phyloP scores from a whole-genome alignment of 805 yeast genomes.

The Wickerhamiella kurtzmanii region DNA sequence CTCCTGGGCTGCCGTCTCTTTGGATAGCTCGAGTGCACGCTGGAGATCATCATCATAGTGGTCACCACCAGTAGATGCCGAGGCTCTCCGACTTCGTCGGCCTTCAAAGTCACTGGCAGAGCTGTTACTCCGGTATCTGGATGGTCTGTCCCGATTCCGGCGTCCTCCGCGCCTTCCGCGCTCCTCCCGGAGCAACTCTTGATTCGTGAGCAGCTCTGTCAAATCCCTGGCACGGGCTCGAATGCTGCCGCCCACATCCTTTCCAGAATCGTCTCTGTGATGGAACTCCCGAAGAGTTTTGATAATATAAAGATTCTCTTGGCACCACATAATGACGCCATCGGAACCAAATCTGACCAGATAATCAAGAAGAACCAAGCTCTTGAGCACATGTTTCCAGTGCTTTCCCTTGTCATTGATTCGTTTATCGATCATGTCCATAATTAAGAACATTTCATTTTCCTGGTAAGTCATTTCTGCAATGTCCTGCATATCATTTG shows the following conservation, averaged over 20 bases:
- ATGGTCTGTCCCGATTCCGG: slow-evolving; percentile 9
- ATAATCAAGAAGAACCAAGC: slow-evolving; percentile 78
- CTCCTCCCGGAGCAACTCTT: slow-evolving; percentile 63
- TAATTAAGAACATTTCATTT: slow-evolving; percentile 69
- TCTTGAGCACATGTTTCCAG: slow-evolving; percentile 93
- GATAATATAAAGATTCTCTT: slow-evolving; percentile 73
- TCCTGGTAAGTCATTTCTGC: slow-evolving; percentile 57
- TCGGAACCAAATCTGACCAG: slow-evolving; percentile 76
- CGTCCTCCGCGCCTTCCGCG: slow-evolving; percentile 29
- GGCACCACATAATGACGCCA: slow-evolving; percentile 82
- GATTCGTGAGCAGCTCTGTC: slow-evolving; percentile 65
- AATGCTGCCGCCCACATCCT: slow-evolving; percentile 78
- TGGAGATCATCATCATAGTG: slow-evolving; percentile 58
- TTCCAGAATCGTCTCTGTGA: slow-evolving; percentile 59
- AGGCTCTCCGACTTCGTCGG: slow-evolving; percentile 21
- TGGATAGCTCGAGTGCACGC: slow-evolving; percentile 68
- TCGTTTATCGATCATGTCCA: slow-evolving; percentile 89
- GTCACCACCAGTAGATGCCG: slow-evolving; percentile 29
- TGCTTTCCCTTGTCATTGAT: slow-evolving; percentile 91
- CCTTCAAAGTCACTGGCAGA: slow-evolving; percentile 6
- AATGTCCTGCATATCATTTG: slow-evolving; percentile 69
- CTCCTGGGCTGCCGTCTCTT: slow-evolving; percentile 51
- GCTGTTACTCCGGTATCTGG: slow-evolving; percentile 4
- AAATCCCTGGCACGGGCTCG: slow-evolving; percentile 85
- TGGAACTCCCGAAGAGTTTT: slow-evolving; percentile 86